Conservation (phyloP, 2,329 filamentous ascomycete genomes). For the Botrytis cinerea region DNA sequence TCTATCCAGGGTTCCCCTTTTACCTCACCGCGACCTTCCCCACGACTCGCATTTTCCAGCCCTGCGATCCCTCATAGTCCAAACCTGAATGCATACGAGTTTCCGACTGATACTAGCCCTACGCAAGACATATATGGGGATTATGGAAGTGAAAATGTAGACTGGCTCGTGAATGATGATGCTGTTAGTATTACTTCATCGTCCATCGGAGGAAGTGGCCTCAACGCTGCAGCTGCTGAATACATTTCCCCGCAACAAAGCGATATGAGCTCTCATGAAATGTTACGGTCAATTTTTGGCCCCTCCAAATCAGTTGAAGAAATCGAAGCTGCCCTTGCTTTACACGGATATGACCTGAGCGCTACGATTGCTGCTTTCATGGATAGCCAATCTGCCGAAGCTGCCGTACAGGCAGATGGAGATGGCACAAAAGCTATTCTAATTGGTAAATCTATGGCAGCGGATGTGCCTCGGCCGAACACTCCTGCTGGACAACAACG, state of each 20-base stretch:
- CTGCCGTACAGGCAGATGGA: conserved; percentile 47
- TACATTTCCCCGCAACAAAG: conserved; percentile 67
- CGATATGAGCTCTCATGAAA: conserved; percentile 98
- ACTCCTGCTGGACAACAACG: conserved; percentile 78
- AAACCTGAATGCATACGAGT: conserved; percentile 92
- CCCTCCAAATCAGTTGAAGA: conserved; percentile 90
- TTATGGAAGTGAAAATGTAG: conserved; percentile 89
- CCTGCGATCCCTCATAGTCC: conserved; percentile 93
- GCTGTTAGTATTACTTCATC: conserved; percentile 79
- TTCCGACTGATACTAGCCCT: conserved; percentile 77
- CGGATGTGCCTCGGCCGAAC: conserved; percentile 68
- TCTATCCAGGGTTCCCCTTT: conserved; percentile 86
- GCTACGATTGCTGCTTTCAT: conserved; percentile 89
- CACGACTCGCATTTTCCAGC: conserved; percentile 84
- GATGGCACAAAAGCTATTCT: conserved; percentile 66
- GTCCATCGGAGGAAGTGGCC: conserved; percentile 63
- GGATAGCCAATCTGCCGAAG: conserved; percentile 63
- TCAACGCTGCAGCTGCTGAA: conserved; percentile 81
- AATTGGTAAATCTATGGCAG: conserved; percentile 86
- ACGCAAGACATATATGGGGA: conserved; percentile 87
- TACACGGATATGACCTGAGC: conserved; percentile 89
- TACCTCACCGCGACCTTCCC: conserved; percentile 89
- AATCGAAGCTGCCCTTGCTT: conserved; percentile 85
- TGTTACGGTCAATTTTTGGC: conserved; percentile 90
- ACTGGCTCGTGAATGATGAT: conserved; percentile 92